These are phyloP conservation scores for Chlorella sorokiniana DNA, from an alignment of 139 green algal genomes.

Conservation along the genomic window DNA sequence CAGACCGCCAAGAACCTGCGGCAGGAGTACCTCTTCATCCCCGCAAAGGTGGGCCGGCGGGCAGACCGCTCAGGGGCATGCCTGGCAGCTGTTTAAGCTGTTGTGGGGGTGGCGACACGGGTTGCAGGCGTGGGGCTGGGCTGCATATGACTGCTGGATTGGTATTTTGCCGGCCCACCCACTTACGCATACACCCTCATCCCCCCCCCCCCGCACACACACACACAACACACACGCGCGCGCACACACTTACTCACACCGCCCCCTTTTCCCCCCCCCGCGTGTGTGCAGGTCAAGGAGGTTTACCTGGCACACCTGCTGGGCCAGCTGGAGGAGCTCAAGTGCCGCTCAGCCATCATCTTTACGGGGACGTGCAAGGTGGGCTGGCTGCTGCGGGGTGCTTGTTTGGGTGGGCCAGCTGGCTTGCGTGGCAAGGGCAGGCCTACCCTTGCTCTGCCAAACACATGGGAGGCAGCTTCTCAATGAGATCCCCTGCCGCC, in stretches of 20 bases:
- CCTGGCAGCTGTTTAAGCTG: not conserved
- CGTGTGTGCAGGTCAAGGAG: constrained; percentile 82
- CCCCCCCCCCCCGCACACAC: too few relatives aligned
- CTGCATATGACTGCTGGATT: not conserved
- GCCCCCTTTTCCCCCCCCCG: not conserved
- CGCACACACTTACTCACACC: not conserved
- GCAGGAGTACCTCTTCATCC: constrained; percentile 95
- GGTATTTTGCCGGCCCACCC: not conserved
- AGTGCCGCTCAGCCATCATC: constrained; percentile 86
- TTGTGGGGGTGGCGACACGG: too few relatives aligned
- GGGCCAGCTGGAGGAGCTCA: constrained; percentile 55
- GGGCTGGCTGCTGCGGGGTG: constrained; percentile 1
- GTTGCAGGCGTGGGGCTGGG: too few relatives aligned
- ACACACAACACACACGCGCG: too few relatives aligned
- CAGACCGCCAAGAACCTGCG: constrained; percentile 78
- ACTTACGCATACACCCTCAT: not conserved
- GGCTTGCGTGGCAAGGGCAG: too few relatives aligned
- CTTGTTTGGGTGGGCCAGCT: not conserved
- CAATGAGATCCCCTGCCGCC: not conserved
- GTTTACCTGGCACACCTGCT: constrained; percentile 96
- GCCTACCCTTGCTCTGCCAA: not conserved
- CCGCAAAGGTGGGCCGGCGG: constrained; percentile 62
- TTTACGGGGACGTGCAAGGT: constrained; percentile 86
- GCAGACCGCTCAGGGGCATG: not conserved
- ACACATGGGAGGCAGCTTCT: not conserved